Base-by-base conservation (phyloP, 805 yeast genomes). In the Candida taoyuanica region DNA sequence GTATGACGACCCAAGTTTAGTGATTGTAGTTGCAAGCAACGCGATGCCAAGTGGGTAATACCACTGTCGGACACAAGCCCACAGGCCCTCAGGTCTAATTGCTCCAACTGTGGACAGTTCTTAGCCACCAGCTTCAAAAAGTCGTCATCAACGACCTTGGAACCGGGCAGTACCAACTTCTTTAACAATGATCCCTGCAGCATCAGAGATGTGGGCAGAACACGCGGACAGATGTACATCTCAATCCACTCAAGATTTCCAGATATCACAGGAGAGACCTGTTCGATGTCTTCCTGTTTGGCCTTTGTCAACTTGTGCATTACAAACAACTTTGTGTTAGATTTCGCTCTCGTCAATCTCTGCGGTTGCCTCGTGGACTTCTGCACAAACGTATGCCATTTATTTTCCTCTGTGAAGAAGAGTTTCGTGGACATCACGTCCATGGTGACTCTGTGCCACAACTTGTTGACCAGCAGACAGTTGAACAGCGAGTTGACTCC, bases 41-140 rank as follows among this genome's bases (percentile, higher is more conserved):
- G 60, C 23, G 67, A 56, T 0, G 87, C 83, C 23, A 89, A 60
- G n/a, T 74, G 70, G 41, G 79, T 76, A 17, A 89, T 62, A 1
- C 96, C 91, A 17, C 74, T 63, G 64, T 89, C 96, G 3, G 86
- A 70, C 14, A 89, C 75, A 40, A 66, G 62, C 42, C 84, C 88
- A 62, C 96, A 87, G 0, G 95, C 96, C 30, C 97, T 68, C 15
- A 89, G 61, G 53, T 89, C 97, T 31, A 89, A 62, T 21, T 71
- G 68, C 47, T 71, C 73, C 41, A 89, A 67, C 28, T 68, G 68
- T 7, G 83, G 81, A 48, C 89, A 76, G 34, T 58, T 52, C 24
- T 64, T 62, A 3, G 84, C 68, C 7, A 87, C 70, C 31, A 60
- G 48, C 5, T 65, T 61, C 39, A 89, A 57, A 38, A 76, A 71